Evolutionary conservation across 495 filamentous ascomycete genomes (phyloP).

Genomic region (Tuber melanosporum): DNA sequence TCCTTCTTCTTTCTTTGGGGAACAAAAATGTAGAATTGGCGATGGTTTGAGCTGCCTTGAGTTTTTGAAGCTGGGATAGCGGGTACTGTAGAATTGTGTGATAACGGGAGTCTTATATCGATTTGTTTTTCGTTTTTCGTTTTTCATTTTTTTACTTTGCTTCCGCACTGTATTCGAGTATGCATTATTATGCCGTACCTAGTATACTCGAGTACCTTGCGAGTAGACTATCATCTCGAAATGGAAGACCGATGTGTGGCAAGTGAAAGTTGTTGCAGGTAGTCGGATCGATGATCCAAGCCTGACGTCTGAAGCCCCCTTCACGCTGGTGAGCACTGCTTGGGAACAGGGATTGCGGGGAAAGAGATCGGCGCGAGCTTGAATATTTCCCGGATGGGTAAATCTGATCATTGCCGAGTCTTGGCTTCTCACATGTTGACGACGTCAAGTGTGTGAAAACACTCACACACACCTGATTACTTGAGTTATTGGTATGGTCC

Average conservation of each 20-base stretch:
- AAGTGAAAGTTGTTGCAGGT: neutral
- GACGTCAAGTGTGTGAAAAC: neutral
- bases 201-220: neutral
- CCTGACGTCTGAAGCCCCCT: neutral
- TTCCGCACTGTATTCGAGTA: neutral
- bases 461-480: neutral
- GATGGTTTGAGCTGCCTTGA: neutral
- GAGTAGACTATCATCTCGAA: neutral
- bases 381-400: neutral
- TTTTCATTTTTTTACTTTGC: neutral
- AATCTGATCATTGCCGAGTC: neutral
- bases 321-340: neutral
- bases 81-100: neutral
- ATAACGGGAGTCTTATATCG: conserved; percentile 1
- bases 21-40: conserved; percentile 1
- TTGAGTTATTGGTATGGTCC: neutral
- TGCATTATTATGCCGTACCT: neutral
- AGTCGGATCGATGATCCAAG: neutral
- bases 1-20: neutral
- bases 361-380: neutral
- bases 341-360: neutral
- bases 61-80: neutral
- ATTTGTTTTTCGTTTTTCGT: neutral
- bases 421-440: conserved; percentile 2
- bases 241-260: neutral